Base-by-base conservation (phyloP, 1,284 basidiomycete genomes). In the Sanghuangporus baumii region DNA sequence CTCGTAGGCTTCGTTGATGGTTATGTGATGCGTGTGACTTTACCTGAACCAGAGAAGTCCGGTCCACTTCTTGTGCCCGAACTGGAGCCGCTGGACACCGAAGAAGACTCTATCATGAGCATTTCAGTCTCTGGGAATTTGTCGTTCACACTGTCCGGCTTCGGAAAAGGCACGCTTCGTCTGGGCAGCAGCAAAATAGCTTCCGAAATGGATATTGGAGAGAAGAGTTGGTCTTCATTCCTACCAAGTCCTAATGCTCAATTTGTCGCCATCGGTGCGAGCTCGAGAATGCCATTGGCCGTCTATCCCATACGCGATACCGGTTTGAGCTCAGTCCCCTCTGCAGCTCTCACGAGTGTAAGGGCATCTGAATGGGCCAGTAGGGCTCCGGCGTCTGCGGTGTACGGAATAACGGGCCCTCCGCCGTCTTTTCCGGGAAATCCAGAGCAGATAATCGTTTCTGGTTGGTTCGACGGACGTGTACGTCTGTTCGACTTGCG, bases 401-500 rank as follows among this genome's bases (percentile, higher is more conserved):
- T 91, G 11, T 91, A 89, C 73, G 86, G 81, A 51, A 82, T 91
- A 69, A 75, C 82, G 5, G 76, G 74, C n/a, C 80, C 82, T 12
- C 85, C 87, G 0, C 76, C 78, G 1, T 78, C 79, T 36, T 84
- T 84, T 18, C 81, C 84, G 1, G 86, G 86, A 78, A 87, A 88
- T 9, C 63, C 88, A 5, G 82, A 87, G n/a, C 79, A 88, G 68
- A 79, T 89, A 23, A 63, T 92, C n/a, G 78, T 90, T 43, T 86
- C 87, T 2, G 89, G 89, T 1, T 92, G 90, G 89, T 91, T 84
- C 72, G 88, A 92, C 69, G 87, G 89, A 6, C 71, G 78, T 56
- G 85, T 90, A 36, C 79, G 81, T 50, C 79, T 89, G 55, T 84
- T 91, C 72, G 89, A 92, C 71, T 78, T 91, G 34, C 88, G 89